Base-by-base conservation (phyloP, 805 yeast genomes). In the Candida ulmi region DNA sequence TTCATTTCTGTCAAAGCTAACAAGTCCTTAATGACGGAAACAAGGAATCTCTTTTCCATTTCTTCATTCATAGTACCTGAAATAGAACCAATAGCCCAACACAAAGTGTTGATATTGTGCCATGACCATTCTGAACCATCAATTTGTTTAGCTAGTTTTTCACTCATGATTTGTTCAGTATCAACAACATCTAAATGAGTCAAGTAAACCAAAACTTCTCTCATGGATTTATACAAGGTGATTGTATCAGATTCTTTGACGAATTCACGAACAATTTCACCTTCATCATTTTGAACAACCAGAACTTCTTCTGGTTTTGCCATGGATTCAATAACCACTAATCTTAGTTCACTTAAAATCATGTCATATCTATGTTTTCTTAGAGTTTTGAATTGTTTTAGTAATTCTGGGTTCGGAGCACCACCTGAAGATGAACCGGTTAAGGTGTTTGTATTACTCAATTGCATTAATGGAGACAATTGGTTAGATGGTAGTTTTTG, bases 11-110 rank as follows among this genome's bases (percentile, higher is more conserved):
- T 93, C 50, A 93, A 74, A 0, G 93, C 85, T 46, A 93, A 72
- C 49, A 93, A 69, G 58, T 91, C 97, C 63, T 88, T 93, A 52
- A 93, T 91, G 25, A 93, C 97, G 13, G 88, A 76, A 30, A 93
- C 97, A 48, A 93, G 72, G 60, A 93, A 93, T 54, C 93, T 76
- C 66, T 90, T 93, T 60, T 93, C 99, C 77, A 91, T 84, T 51
- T 88, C 96, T 66, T 93, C 98, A 58, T 86, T 88, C 99, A 93
- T 93, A 1, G 99, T 86, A 58, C 99, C 98, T 3, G 97, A 88
- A 43, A 93, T 93, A 13, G 98, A 91, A 46, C 99, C 99, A 61
- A 93, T 93, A 11, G 99, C 99, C 99, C 99, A 93, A 70, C 98
- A 93, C 49, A 93, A 68, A 3, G 98, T 93, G 63, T 93, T 93